These are phyloP conservation scores for Lasiodiplodia sp. DNA, from an alignment of 2,329 filamentous ascomycete genomes.

Conservation along the genomic window DNA sequence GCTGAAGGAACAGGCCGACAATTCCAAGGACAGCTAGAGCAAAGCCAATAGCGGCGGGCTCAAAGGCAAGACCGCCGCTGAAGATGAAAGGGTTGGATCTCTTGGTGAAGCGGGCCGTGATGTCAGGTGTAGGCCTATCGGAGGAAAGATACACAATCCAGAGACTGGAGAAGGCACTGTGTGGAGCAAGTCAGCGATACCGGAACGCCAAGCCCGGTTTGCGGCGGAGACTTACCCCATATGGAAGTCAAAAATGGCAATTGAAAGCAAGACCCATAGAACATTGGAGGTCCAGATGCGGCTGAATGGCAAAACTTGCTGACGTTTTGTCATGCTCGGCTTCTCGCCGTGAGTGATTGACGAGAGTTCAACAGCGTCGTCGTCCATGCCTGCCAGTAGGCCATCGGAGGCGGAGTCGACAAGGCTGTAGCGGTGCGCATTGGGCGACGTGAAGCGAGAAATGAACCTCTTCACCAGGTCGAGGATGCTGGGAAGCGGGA, in stretches of 20 bases:
- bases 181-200: neutral
- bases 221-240: constrained; percentile 52
- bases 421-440: constrained; percentile 13
- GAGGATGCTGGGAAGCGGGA: constrained; percentile 3
- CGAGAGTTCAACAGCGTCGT: constrained; percentile 41
- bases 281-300: constrained; percentile 64
- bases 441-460: constrained; percentile 23
- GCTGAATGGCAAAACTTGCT: constrained; percentile 54
- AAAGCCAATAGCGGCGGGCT: constrained; percentile 73
- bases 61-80: constrained; percentile 77
- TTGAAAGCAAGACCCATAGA: constrained; percentile 65
- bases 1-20: constrained; percentile 77
- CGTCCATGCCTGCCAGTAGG: constrained; percentile 38
- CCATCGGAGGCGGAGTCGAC: constrained; percentile 24
- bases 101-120: constrained; percentile 36
- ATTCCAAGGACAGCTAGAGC: constrained; percentile 79
- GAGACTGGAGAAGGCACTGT: constrained; percentile 73
- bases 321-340: constrained; percentile 45
- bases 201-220: neutral
- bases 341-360: constrained; percentile 40
- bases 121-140: constrained; percentile 58
- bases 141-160: constrained; percentile 81
- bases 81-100: constrained; percentile 59
- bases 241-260: constrained; percentile 76
- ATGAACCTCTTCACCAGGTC: constrained; percentile 15